phyloP scores from a whole-genome alignment of 2,329 filamentous ascomycete genomes.

The Fusarium sp. region DNA sequence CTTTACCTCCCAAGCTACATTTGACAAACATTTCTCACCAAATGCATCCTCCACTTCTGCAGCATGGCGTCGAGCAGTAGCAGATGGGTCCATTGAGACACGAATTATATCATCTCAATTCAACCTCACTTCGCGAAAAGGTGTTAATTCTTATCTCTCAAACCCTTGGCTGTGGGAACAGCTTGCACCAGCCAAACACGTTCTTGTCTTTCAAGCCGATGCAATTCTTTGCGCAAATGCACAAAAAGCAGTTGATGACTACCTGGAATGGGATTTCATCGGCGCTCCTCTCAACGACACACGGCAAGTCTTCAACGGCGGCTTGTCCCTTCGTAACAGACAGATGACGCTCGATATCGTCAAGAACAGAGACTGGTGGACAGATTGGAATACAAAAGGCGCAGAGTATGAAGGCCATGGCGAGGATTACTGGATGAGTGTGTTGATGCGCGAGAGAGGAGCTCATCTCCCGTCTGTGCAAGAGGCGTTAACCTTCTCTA shows the following conservation, averaged over 20 bases:
- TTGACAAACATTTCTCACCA: background rate
- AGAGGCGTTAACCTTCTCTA: conserved; percentile 18
- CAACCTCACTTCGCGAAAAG: conserved; percentile 2
- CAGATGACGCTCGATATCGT: background rate
- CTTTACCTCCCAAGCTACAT: conserved; percentile 6
- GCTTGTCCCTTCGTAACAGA: conserved; percentile 1
- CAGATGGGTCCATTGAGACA: background rate
- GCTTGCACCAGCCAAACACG: conserved; percentile 23
- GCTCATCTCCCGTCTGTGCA: conserved; percentile 14
- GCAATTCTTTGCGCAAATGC: conserved; percentile 23
- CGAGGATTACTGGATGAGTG: conserved; percentile 24
- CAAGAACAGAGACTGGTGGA: conserved; percentile 11
- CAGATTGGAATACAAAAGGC: conserved; percentile 12
- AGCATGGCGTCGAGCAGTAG: background rate
- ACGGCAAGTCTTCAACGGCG: background rate
- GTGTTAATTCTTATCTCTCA: conserved; percentile 9
- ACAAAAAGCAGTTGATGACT: conserved; percentile 11
- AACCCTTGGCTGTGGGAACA: conserved; percentile 21
- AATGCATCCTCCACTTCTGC: background rate
- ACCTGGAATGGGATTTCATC: conserved; percentile 16
- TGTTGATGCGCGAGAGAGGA: conserved; percentile 16
- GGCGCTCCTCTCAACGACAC: conserved; percentile 4
- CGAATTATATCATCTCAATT: background rate
- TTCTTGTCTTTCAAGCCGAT: conserved; percentile 24
- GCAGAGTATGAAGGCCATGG: conserved; percentile 18